Conservation (phyloP, 1,284 basidiomycete genomes). For the Marasmius oreades region DNA sequence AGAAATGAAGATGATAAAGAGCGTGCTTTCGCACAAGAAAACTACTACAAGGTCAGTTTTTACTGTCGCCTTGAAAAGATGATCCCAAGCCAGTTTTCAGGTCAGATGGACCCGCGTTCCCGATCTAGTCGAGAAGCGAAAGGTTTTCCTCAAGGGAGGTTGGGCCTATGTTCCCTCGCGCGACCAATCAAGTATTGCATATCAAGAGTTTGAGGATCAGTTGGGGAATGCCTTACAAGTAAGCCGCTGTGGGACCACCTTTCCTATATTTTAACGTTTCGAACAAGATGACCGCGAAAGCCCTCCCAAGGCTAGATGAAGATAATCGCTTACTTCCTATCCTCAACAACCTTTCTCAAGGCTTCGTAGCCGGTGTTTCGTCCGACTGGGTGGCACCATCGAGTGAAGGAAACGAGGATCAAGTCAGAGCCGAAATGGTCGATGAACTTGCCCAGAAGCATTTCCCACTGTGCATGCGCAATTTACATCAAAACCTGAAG, state of each 20-base stretch:
- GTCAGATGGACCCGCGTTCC: conserved; percentile 89
- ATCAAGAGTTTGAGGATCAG: conserved; percentile 80
- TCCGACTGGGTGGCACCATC: conserved; percentile 71
- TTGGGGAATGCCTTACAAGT: conserved; percentile 85
- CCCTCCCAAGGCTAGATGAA: conserved; percentile 92
- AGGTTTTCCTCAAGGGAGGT: conserved; percentile 78
- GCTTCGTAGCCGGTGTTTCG: conserved; percentile 89
- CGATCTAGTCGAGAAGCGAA: conserved; percentile 86
- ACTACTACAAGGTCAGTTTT: conserved; percentile 64
- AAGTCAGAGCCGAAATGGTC: conserved; percentile 91
- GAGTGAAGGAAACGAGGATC: conserved; percentile 50
- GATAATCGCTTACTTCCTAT: conserved; percentile 91
- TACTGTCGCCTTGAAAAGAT: not conserved
- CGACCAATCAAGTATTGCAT: conserved; percentile 85
- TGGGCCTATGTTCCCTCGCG: conserved; percentile 87
- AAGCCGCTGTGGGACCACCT: conserved; percentile 19
- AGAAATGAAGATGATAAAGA: conserved; percentile 29
- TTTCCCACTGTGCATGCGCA: conserved; percentile 96
- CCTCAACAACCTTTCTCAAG: conserved; percentile 89
- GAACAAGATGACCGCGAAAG: conserved; percentile 76
- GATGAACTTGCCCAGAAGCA: conserved; percentile 86
- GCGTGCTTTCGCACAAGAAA: conserved; percentile 41
- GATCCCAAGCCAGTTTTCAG: conserved; percentile 23
- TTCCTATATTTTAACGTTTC: conserved; percentile 8
- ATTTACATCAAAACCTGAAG: conserved; percentile 78